Conservation (phyloP, 352 stramenopile species). For the Vaucheria bursata region DNA sequence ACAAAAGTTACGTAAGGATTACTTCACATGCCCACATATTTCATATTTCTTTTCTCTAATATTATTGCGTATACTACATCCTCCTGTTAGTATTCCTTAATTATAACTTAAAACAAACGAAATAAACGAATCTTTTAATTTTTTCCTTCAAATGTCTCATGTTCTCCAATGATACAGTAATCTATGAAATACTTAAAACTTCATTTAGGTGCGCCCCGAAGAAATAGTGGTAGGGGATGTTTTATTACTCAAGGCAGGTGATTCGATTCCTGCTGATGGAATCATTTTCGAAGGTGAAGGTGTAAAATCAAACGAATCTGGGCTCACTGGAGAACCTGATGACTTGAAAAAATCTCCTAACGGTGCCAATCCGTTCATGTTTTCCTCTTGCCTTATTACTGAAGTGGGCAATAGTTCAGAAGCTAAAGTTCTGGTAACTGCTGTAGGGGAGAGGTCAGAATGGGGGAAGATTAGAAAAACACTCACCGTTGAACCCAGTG, state of each 20-base stretch:
- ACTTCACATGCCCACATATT: too few species aligned
- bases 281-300: conserved; percentile 70
- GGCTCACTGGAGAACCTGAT: conserved; percentile 78
- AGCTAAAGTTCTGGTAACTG: conserved; percentile 62
- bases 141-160: too few species aligned
- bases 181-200: too few species aligned
- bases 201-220: conserved; percentile 44
- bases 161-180: too few species aligned
- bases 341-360: conserved; percentile 61
- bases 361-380: conserved; percentile 51
- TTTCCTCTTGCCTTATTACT: not conserved
- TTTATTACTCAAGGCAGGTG: conserved; percentile 60
- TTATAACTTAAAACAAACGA: too few species aligned
- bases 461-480: conserved; percentile 83
- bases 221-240: conserved; percentile 77
- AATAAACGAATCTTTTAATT: too few species aligned
- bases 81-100: too few species aligned
- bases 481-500: conserved; percentile 68
- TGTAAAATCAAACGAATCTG: conserved; percentile 74
- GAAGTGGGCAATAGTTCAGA: conserved; percentile 42
- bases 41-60: too few species aligned
- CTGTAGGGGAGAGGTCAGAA: conserved; percentile 66
- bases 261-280: conserved; percentile 76
- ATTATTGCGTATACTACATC: too few species aligned
- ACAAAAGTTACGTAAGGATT: too few species aligned